Evolutionary conservation across 2,329 filamentous ascomycete genomes (phyloP).

Genomic region (Myriosclerotinia duriaeana): DNA sequence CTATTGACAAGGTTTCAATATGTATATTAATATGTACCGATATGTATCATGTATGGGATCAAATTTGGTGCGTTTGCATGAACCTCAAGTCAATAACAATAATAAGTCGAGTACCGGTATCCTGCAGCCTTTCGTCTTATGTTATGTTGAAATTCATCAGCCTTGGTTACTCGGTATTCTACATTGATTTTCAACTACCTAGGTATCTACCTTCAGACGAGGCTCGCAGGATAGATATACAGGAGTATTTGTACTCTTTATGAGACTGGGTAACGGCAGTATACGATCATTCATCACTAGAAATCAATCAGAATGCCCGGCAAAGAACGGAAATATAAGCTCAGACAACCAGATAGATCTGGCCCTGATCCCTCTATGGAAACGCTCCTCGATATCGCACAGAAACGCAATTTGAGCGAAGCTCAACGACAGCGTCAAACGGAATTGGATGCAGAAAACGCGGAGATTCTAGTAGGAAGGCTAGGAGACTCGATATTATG

Average conservation of each 20-base stretch:
- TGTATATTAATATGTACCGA: background rate
- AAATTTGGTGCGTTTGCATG: background rate
- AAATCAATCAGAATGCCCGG: background rate
- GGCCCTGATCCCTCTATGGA: conserved; percentile 55
- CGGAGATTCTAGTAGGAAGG: conserved; percentile 37
- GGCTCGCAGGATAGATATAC: background rate
- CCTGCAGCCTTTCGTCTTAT: conserved; percentile 11
- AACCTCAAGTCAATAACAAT: background rate
- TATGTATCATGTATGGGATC: background rate
- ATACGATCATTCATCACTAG: background rate
- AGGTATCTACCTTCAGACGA: background rate
- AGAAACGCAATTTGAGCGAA: conserved; percentile 55
- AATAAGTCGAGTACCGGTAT: background rate
- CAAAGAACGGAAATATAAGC: conserved; percentile 52
- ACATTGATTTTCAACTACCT: background rate
- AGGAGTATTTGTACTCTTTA: background rate
- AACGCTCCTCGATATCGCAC: conserved; percentile 72
- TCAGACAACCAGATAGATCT: conserved; percentile 68
- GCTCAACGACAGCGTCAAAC: conserved; percentile 27
- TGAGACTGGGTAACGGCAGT: background rate
- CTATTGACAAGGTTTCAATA: background rate
- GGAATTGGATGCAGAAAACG: conserved; percentile 35
- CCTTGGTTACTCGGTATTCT: conserved; percentile 2
- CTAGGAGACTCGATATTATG: conserved; percentile 54
- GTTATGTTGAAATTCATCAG: background rate